phyloP scores from a whole-genome alignment of 805 yeast genomes.

The Metschnikowia corniflorae region DNA sequence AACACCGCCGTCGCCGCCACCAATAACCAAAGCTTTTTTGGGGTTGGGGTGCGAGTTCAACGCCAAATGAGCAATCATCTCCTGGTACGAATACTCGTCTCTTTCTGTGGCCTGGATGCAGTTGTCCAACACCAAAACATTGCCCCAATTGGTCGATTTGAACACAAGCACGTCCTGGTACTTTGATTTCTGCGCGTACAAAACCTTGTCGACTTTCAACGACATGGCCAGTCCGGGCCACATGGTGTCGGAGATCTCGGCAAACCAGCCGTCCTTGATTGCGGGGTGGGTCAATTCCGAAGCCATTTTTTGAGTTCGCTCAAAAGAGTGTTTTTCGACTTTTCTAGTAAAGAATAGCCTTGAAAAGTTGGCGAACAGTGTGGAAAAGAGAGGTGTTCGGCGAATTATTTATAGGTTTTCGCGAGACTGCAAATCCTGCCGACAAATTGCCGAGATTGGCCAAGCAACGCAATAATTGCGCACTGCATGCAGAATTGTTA shows the following conservation, averaged over 20 bases:
- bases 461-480: too few species aligned
- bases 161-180: slow-evolving; percentile 94
- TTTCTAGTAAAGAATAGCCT: too few species aligned
- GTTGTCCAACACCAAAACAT: slow-evolving; percentile 90
- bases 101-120: slow-evolving; percentile 96
- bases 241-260: slow-evolving; percentile 91
- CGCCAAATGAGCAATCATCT: slow-evolving; percentile 95
- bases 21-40: slow-evolving; percentile 87
- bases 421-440: too few species aligned
- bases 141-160: slow-evolving; percentile 91
- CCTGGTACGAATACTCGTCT: slow-evolving; percentile 97
- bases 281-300: slow-evolving; percentile 52
- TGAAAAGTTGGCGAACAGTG: too few species aligned
- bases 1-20: slow-evolving; percentile 99
- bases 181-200: slow-evolving; percentile 80
- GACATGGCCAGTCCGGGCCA: slow-evolving; percentile 99
- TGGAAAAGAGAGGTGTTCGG: too few species aligned
- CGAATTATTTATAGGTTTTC: too few species aligned
- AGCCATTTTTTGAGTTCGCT: neutral
- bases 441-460: too few species aligned
- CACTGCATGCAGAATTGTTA: too few species aligned
- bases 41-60: slow-evolving; percentile 93
- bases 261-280: slow-evolving; percentile 90
- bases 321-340: too few species aligned
- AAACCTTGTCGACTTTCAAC: slow-evolving; percentile 77